Conservation (phyloP, 345 rosid genomes). For the Eucalyptus sp. region DNA sequence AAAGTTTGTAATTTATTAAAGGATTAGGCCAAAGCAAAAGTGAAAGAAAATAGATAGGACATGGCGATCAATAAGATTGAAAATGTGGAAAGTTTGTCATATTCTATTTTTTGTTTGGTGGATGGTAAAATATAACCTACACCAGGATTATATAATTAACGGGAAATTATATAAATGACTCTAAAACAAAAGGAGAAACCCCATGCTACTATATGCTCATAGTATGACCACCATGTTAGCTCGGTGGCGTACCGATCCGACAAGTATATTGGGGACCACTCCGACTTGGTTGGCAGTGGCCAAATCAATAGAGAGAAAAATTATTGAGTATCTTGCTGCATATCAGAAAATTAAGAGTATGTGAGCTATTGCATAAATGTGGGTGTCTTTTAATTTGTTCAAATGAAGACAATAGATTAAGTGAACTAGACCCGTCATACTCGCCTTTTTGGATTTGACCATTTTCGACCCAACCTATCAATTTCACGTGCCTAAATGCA, state of each 20-base stretch:
- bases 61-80: not conserved
- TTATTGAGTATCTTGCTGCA: no score
- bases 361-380: not conserved
- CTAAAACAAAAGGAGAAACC: no score
- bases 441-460: no score
- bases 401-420: not conserved
- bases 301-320: no score
- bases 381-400: not conserved
- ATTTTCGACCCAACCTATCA: no score
- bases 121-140: not conserved
- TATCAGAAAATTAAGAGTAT: no score
- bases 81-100: not conserved
- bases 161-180: no score
- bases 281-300: no score
- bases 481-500: no score
- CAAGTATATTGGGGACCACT: not conserved
- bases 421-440: not conserved
- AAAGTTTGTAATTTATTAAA: no score
- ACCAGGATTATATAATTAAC: not conserved
- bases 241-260: rapidly evolving
- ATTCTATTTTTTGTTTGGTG: not conserved
- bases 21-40: not conserved
- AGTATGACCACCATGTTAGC: not conserved
- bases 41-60: not conserved
- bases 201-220: not conserved